phyloP scores from a whole-genome alignment of 1,284 basidiomycete species.

The Sphagnurus paluster region DNA sequence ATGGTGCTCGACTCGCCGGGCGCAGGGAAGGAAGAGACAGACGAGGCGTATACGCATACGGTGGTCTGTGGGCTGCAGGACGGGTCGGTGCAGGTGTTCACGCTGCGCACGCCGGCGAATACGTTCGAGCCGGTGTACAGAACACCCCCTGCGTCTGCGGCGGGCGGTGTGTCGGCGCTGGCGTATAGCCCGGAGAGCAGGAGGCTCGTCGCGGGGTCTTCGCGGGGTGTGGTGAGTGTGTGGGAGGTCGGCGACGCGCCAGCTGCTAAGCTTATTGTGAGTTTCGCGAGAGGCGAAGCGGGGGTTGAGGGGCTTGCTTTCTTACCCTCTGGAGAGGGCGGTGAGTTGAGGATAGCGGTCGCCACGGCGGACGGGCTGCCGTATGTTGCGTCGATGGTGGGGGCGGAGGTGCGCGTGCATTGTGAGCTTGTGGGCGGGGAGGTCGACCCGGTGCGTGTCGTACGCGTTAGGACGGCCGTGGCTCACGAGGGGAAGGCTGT shows the following conservation, averaged over 20 bases:
- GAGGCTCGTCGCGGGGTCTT: conserved; percentile 64
- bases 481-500: conserved; percentile 51
- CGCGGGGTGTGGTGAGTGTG: conserved; percentile 57
- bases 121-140: conserved; percentile 35
- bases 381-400: conserved; percentile 31
- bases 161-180: conserved; percentile 55
- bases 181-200: conserved; percentile 40
- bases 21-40: conserved; percentile 46
- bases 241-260: conserved; percentile 39
- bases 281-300: conserved; percentile 44
- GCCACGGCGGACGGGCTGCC: conserved; percentile 49
- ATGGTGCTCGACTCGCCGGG: conserved; percentile 44
- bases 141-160: conserved; percentile 29
- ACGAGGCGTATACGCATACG: conserved; percentile 40
- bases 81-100: conserved; percentile 58
- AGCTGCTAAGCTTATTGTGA: conserved; percentile 32
- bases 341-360: conserved; percentile 43
- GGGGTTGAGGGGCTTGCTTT: conserved; percentile 57
- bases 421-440: conserved; percentile 50
- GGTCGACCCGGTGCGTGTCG: conserved; percentile 45
- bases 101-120: conserved; percentile 54
- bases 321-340: conserved; percentile 14
- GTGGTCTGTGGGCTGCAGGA: conserved; percentile 58
- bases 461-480: conserved; percentile 28
- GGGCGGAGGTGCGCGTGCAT: conserved; percentile 29